These are phyloP conservation scores for Aspergillus floridensis DNA, from an alignment of 2,329 filamentous ascomycete genomes.

Conservation along the genomic window DNA sequence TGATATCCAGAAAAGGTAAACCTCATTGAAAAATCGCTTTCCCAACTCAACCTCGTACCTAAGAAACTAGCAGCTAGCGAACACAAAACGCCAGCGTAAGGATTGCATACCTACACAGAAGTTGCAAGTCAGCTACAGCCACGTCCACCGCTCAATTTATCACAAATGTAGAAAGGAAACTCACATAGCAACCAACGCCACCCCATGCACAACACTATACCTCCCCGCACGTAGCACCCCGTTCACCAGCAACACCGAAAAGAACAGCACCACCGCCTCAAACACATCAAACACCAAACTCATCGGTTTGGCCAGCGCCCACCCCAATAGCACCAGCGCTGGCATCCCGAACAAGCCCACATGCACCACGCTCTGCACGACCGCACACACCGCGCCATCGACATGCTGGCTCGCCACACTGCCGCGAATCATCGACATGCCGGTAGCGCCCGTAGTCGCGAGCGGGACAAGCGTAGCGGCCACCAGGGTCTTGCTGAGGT, in stretches of 20 bases:
- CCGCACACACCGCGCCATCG: conserved; percentile 64
- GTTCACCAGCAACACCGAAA: conserved; percentile 66
- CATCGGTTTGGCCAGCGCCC: conserved; percentile 67
- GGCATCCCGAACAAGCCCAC: conserved; percentile 73
- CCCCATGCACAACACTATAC: conserved; percentile 73
- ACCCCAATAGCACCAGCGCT: conserved; percentile 68
- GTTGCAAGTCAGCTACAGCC: not conserved
- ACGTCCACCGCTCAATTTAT: not conserved
- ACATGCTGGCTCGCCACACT: conserved; percentile 66
- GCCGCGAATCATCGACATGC: conserved; percentile 66
- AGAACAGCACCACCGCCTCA: conserved; percentile 67
- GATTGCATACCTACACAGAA: conserved; percentile 10
- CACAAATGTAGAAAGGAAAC: conserved; percentile 9
- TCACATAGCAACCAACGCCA: conserved; percentile 57
- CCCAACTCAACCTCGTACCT: too few relatives aligned
- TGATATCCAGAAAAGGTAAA: too few relatives aligned
- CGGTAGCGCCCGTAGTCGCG: conserved; percentile 70
- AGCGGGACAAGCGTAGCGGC: conserved; percentile 71
- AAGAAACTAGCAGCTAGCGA: conserved; percentile 1
- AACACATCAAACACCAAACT: conserved; percentile 72
- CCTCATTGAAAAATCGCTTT: too few relatives aligned
- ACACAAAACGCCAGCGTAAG: conserved; percentile 14
- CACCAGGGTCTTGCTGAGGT: conserved; percentile 70
- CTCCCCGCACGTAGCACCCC: conserved; percentile 70
- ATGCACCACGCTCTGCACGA: conserved; percentile 72